phyloP scores from a whole-genome alignment of 139 green algal genomes.

The Tetradesmus lagerheimii region DNA sequence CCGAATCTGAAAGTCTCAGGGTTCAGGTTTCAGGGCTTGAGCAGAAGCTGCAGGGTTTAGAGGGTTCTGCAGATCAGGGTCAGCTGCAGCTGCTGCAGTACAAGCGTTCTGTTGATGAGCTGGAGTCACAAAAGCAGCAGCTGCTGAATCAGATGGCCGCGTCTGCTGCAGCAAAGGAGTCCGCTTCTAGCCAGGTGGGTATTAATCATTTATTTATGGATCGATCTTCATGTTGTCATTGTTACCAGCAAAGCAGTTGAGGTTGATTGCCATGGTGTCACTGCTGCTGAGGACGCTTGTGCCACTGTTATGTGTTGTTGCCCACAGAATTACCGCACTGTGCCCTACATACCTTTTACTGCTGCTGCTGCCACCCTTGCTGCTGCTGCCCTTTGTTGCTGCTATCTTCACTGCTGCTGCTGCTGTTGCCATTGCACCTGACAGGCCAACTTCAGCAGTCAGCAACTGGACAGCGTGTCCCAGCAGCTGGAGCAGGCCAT shows the following conservation, averaged over 20 bases:
- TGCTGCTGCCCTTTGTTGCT: neutral
- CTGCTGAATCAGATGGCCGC: slow-evolving; percentile 1
- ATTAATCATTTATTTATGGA: neutral
- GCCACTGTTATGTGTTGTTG: neutral
- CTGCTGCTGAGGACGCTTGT: neutral
- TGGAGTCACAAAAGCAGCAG: slow-evolving; percentile 22
- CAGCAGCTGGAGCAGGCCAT: slow-evolving; percentile 4
- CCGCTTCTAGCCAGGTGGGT: slow-evolving; percentile 5
- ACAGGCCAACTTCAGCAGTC: neutral
- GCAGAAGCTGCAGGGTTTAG: neutral
- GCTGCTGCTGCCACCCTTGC: neutral
- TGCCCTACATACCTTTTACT: too few species aligned
- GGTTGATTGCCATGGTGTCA: neutral
- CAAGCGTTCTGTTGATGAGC: neutral
- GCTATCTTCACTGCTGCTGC: too few species aligned
- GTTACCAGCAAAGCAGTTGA: neutral
- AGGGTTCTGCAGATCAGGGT: neutral
- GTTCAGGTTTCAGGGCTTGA: neutral
- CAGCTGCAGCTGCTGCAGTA: slow-evolving; percentile 22
- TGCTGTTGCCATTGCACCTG: neutral
- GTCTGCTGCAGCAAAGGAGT: slow-evolving; percentile 32
- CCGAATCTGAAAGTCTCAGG: neutral
- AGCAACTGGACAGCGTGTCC: neutral
- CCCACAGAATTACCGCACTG: neutral
- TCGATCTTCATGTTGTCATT: too few species aligned